These are phyloP conservation scores for Hygrophorus russula DNA, from an alignment of 768 basidiomycete species.

Conservation along the genomic window DNA sequence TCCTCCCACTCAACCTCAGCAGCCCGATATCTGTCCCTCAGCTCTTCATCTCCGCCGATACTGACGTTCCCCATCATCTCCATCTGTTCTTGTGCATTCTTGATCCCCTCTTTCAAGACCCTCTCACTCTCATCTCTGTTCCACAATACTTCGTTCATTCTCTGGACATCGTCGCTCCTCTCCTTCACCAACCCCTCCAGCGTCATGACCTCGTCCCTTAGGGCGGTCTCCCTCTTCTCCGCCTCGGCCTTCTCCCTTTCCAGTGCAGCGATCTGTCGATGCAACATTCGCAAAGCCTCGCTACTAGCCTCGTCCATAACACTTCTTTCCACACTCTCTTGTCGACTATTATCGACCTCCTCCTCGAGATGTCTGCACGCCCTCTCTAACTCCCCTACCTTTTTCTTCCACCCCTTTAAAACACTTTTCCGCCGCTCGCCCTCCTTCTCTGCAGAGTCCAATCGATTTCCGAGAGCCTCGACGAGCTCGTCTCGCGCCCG, in stretches of 20 bases:
- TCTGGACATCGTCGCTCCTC: constrained; percentile 29
- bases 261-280: constrained; percentile 67
- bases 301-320: constrained; percentile 79
- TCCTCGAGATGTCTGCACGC: constrained; percentile 64
- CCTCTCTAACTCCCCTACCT: constrained; percentile 62
- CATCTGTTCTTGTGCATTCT: constrained; percentile 49
- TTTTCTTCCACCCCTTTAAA: constrained; percentile 61
- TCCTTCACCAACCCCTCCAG: constrained; percentile 38
- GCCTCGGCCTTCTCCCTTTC: constrained; percentile 52
- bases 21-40: constrained; percentile 28
- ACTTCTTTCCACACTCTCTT: constrained; percentile 71
- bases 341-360: constrained; percentile 76
- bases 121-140: constrained; percentile 42
- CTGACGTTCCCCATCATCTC: constrained; percentile 42
- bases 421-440: constrained; percentile 45
- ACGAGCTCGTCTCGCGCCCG: constrained; percentile 65
- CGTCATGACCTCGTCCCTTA: constrained; percentile 35
- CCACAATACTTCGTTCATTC: constrained; percentile 33
- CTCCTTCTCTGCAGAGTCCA: constrained; percentile 49
- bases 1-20: constrained; percentile 37
- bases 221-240: constrained; percentile 27
- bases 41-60: constrained; percentile 26
- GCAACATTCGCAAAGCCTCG: constrained; percentile 69
- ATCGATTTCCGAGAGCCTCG: constrained; percentile 41
- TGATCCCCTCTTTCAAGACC: constrained; percentile 41